phyloP scores from a whole-genome alignment of 352 stramenopile genomes.

The Globisporangium spinosum region DNA sequence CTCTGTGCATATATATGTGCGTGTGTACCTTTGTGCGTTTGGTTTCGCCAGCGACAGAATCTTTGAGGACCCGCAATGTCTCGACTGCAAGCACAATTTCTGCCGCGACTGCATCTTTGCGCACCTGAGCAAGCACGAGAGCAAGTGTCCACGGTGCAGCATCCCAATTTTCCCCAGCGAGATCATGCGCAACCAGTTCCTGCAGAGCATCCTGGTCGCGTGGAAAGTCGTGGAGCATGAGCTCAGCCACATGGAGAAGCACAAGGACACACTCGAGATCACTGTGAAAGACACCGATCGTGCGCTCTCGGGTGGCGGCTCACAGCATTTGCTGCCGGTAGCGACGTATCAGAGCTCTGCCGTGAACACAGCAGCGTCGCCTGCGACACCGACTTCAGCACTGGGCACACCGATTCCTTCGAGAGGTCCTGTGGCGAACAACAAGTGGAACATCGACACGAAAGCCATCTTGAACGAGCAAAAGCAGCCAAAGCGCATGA shows the following conservation, averaged over 20 bases:
- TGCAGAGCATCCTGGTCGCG: slow-evolving; percentile 75
- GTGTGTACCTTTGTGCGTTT: not conserved
- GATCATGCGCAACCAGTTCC: slow-evolving; percentile 82
- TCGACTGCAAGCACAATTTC: slow-evolving; percentile 89
- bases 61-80: slow-evolving; percentile 82
- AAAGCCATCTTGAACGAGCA: slow-evolving; percentile 52
- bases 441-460: slow-evolving; percentile 77
- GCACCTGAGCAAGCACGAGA: slow-evolving; percentile 55
- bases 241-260: slow-evolving; percentile 38
- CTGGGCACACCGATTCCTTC: slow-evolving; percentile 9
- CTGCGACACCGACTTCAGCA: slow-evolving; percentile 3
- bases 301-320: slow-evolving; percentile 30
- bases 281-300: slow-evolving; percentile 33
- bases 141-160: slow-evolving; percentile 62
- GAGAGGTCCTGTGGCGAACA: slow-evolving; percentile 44
- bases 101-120: slow-evolving; percentile 70
- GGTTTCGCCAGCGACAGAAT: slow-evolving; percentile 39
- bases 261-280: slow-evolving; percentile 26
- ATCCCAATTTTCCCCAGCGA: slow-evolving; percentile 75
- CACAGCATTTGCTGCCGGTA: slow-evolving; percentile 9
- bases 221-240: slow-evolving; percentile 75
- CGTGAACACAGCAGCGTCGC: slow-evolving; percentile 2
- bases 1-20: not conserved
- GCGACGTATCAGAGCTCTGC: not conserved
- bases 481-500: slow-evolving; percentile 22